These are phyloP conservation scores for Cryphonectria parasitica DNA, from an alignment of 2,329 filamentous ascomycete genomes.

Conservation along the genomic window DNA sequence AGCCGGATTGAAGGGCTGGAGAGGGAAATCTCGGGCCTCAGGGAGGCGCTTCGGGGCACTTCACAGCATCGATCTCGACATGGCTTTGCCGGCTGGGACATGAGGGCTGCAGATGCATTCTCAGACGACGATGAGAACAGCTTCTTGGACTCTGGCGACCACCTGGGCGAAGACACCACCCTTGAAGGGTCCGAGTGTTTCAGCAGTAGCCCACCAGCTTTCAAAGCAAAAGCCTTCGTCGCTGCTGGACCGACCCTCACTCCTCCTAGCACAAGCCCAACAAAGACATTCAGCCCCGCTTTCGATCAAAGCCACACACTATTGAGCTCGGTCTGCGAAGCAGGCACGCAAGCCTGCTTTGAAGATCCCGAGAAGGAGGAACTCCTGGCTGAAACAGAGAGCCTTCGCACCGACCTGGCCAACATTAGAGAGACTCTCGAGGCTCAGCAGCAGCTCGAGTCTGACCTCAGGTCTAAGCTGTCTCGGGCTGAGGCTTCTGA, in stretches of 20 bases:
- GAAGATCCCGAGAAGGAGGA: not conserved
- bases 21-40: slow-evolving; percentile 12
- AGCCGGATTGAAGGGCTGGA: slow-evolving; percentile 20
- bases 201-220: not conserved
- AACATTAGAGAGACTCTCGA: slow-evolving; percentile 12
- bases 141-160: not conserved
- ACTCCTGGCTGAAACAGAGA: slow-evolving; percentile 7
- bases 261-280: slow-evolving; percentile 26
- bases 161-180: slow-evolving; percentile 17
- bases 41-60: not conserved
- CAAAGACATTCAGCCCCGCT: slow-evolving; percentile 6
- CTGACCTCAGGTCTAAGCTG: slow-evolving; percentile 15
- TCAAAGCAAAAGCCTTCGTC: not conserved
- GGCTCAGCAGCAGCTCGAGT: slow-evolving; percentile 4
- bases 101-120: slow-evolving; percentile 17
- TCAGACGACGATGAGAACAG: slow-evolving; percentile 18
- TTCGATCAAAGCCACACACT: not conserved
- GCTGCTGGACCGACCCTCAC: slow-evolving; percentile 13
- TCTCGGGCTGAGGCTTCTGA: not conserved
- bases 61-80: not conserved
- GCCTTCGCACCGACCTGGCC: slow-evolving; percentile 20
- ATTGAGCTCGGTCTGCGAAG: slow-evolving; percentile 4
- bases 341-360: slow-evolving; percentile 13
- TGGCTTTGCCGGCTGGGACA: slow-evolving; percentile 21
- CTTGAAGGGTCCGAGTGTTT: slow-evolving; percentile 12